phyloP scores from a whole-genome alignment of 192 early-diverging fungal genomes.

The Phycomyces blakesleeanus region DNA sequence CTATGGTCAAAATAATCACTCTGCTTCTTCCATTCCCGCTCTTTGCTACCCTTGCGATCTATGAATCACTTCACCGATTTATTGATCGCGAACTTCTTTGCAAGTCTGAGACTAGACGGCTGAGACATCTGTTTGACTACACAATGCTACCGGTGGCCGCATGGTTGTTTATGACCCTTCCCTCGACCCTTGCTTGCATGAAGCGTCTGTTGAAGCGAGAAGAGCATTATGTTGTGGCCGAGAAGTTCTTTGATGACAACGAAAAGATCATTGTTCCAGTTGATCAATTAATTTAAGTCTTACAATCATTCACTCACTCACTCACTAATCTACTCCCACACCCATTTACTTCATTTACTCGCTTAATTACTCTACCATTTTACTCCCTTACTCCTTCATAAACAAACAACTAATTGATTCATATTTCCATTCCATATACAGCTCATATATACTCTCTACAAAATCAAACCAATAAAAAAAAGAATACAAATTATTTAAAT shows the following conservation, averaged over 20 bases:
- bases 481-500: no score
- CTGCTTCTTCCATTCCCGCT: conserved; percentile 41
- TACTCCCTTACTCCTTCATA: no score
- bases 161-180: conserved; percentile 50
- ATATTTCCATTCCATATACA: no score
- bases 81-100: conserved; percentile 40
- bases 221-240: conserved; percentile 37
- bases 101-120: conserved; percentile 32
- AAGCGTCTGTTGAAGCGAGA: conserved; percentile 34
- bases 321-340: background rate
- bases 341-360: no score
- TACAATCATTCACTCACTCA: background rate
- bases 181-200: conserved; percentile 42
- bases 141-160: conserved; percentile 40
- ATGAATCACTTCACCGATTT: conserved; percentile 41
- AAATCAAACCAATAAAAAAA: no score
- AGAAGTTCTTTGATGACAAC: conserved; percentile 36
- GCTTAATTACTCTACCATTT: no score
- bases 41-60: conserved; percentile 37
- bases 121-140: conserved; percentile 38
- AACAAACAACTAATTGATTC: no score
- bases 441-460: no score
- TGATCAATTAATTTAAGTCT: background rate
- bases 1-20: conserved; percentile 37
- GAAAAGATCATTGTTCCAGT: background rate